Evolutionary conservation across 2,329 filamentous ascomycete species (phyloP).

Genomic region (Sclerotinia sclerotiorum): DNA sequence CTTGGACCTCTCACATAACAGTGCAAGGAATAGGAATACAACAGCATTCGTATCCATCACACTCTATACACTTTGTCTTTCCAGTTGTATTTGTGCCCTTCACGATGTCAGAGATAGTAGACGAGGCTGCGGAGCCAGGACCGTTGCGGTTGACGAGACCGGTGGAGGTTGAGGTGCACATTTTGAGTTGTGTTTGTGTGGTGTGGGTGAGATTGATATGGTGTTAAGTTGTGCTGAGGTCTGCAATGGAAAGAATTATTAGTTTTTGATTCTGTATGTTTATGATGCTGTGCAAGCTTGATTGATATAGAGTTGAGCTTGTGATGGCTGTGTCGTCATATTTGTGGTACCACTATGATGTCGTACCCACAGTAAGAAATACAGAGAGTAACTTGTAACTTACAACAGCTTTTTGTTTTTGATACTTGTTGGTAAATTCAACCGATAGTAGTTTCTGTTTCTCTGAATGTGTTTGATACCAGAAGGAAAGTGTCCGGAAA

Average conservation of each 20-base stretch:
- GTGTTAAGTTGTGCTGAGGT: background rate
- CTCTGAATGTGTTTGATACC: background rate
- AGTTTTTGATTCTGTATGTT: background rate
- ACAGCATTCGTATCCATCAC: conserved; percentile 54
- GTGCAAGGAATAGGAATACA: conserved; percentile 52
- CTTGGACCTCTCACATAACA: conserved; percentile 44
- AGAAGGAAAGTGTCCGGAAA: background rate
- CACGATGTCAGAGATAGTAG: conserved; percentile 51
- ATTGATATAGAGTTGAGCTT: background rate
- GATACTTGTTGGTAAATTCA: background rate
- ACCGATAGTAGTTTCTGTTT: background rate
- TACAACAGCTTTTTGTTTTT: background rate
- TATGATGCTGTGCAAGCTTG: background rate
- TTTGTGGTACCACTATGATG: background rate
- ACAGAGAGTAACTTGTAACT: background rate
- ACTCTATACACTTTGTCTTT: conserved; percentile 52
- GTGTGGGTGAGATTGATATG: background rate
- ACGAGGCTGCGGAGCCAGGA: conserved; percentile 35
- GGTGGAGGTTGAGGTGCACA: conserved; percentile 24
- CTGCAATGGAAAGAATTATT: background rate
- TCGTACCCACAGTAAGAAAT: background rate
- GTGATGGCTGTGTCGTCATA: conserved; percentile 1
- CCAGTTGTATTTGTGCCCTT: conserved; percentile 47
- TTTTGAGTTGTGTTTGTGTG: conserved; percentile 1
- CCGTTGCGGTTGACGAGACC: conserved; percentile 22